Conservation (phyloP, 1,284 basidiomycete species). For the Cerioporus squamosus region DNA sequence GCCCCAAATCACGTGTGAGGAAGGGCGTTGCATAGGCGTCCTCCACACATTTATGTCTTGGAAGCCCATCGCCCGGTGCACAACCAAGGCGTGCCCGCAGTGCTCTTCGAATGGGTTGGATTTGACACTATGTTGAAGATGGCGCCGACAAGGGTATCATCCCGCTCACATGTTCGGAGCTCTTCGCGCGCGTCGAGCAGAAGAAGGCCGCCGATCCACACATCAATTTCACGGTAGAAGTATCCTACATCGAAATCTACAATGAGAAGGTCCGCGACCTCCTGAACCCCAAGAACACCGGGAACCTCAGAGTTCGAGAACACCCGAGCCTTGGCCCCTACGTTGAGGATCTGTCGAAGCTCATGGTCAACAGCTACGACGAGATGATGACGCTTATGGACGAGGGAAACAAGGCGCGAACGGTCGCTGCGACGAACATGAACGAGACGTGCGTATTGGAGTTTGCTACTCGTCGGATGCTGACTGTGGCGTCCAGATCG, state of each 20-base stretch:
- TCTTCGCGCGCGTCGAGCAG: conserved; percentile 83
- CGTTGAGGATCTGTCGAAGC: conserved; percentile 95
- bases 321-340: conserved; percentile 95
- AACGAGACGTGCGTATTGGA: conserved; percentile 84
- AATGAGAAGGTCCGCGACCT: conserved; percentile 99
- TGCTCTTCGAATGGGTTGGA: conserved; percentile 3
- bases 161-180: conserved; percentile 91
- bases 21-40: no score
- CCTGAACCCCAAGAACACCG: conserved; percentile 96
- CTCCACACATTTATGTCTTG: no score
- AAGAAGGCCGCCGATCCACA: conserved; percentile 72
- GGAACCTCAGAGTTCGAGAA: conserved; percentile 95
- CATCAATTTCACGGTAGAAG: conserved; percentile 89
- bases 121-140: conserved; percentile 51
- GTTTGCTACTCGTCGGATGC: not conserved
- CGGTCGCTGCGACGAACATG: conserved; percentile 99
- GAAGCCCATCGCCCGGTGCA: no score
- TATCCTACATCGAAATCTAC: conserved; percentile 99
- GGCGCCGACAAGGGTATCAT: conserved; percentile 98
- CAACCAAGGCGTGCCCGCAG: no score
- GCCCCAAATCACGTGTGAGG: no score
- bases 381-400: conserved; percentile 99
- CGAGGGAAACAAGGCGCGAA: conserved; percentile 97
- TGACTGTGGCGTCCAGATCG: conserved; percentile 54
- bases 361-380: conserved; percentile 88